Evolutionary conservation across 306 rosid genomes (phyloP).

Genomic region (Dalbergia cochinchinensis): DNA sequence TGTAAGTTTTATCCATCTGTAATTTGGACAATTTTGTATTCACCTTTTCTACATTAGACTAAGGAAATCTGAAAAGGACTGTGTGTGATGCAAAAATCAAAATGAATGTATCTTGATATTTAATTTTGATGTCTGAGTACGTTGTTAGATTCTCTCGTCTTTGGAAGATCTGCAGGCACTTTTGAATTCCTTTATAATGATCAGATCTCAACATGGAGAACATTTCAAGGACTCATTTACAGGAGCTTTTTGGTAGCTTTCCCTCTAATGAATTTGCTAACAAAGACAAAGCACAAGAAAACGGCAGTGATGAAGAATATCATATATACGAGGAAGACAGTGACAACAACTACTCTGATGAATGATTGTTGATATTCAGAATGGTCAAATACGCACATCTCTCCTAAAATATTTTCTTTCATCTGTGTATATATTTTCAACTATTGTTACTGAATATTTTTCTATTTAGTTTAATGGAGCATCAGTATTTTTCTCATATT

Average conservation of each 20-base stretch:
- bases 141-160: constrained; percentile 9
- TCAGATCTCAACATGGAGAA: constrained; percentile 66
- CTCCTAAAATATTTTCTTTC: neutral
- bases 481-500: neutral
- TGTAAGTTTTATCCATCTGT: too few relatives aligned
- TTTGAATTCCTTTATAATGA: constrained; percentile 58
- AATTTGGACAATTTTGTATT: too few relatives aligned
- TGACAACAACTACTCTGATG: constrained; percentile 58
- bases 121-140: neutral
- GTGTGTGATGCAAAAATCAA: neutral
- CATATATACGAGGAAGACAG: constrained; percentile 72
- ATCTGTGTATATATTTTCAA: neutral
- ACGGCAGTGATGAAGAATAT: constrained; percentile 73
- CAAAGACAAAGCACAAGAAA: constrained; percentile 38
- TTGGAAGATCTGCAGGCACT: constrained; percentile 16
- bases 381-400: neutral
- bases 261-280: constrained; percentile 55
- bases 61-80: neutral
- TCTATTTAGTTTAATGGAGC: constrained; percentile 8
- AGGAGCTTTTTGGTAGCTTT: constrained; percentile 87
- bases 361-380: constrained; percentile 37
- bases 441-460: constrained; percentile 3
- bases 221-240: constrained; percentile 78
- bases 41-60: neutral
- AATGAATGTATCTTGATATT: neutral